Evolutionary conservation across 129 eudicot genomes (phyloP).

Genomic region (Pseudognaphalium luteoalbum): DNA sequence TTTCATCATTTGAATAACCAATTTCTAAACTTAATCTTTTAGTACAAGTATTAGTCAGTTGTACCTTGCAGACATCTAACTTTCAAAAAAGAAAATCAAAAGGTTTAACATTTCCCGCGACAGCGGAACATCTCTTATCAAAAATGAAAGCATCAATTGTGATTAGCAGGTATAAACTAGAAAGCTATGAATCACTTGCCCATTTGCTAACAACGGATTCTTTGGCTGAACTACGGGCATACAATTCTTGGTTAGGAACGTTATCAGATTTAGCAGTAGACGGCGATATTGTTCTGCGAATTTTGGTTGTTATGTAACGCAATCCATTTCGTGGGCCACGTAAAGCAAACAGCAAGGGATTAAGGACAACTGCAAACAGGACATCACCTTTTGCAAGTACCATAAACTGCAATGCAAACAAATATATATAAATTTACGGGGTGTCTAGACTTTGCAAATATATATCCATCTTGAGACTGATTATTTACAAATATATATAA

Average conservation of each 20-base stretch:
- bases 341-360: slow-evolving; percentile 62
- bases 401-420: slow-evolving; percentile 45
- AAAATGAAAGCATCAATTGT: slow-evolving; percentile 1
- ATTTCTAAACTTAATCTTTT: no score
- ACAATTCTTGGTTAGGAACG: slow-evolving; percentile 37
- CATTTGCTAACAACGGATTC: slow-evolving; percentile 77
- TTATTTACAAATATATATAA: no score
- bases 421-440: background rate
- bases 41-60: background rate
- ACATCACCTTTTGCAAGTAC: slow-evolving; percentile 77
- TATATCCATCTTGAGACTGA: no score
- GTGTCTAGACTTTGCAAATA: background rate
- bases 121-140: slow-evolving; percentile 2
- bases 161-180: slow-evolving; percentile 6
- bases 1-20: no score
- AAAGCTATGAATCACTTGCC: slow-evolving; percentile 55
- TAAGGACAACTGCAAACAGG: slow-evolving; percentile 64
- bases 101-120: slow-evolving; percentile 2
- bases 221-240: slow-evolving; percentile 55
- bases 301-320: slow-evolving; percentile 46
- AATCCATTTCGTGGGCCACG: slow-evolving; percentile 59
- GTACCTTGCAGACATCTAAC: slow-evolving; percentile 10
- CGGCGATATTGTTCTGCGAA: slow-evolving; percentile 39
- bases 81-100: background rate
- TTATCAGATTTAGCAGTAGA: slow-evolving; percentile 28